phyloP scores from a whole-genome alignment of 129 eudicot species.

The Escallonia rubra region DNA sequence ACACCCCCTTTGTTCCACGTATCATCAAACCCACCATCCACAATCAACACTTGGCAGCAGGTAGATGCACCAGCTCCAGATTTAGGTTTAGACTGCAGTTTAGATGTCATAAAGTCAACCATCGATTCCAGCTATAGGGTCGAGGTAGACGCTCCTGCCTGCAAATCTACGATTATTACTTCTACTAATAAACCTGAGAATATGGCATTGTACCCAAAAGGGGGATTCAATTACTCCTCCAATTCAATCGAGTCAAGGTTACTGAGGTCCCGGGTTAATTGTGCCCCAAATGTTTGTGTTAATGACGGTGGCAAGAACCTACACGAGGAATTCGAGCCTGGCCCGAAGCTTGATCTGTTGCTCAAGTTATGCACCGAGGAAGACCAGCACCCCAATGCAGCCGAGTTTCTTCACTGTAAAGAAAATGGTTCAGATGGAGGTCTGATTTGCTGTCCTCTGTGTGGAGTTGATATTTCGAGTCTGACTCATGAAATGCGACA shows the following conservation, averaged over 20 bases:
- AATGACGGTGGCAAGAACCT: conserved; percentile 15
- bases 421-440: conserved; percentile 18
- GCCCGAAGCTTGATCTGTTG: conserved; percentile 56
- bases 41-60: no score
- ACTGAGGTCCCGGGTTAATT: conserved; percentile 20
- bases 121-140: conserved; percentile 11
- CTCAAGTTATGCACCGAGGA: conserved; percentile 58
- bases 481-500: conserved; percentile 55
- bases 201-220: conserved; percentile 9
- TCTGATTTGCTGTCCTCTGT: conserved; percentile 59
- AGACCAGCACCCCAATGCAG: conserved; percentile 10
- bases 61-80: conserved; percentile 6
- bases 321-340: conserved; percentile 44
- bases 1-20: no score
- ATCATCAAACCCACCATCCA: no score
- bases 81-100: conserved; percentile 17
- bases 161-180: no score
- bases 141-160: no score
- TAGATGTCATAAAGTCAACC: conserved; percentile 36
- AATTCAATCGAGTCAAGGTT: conserved; percentile 52
- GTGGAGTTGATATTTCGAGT: conserved; percentile 62
- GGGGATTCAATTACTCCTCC: conserved; percentile 15
- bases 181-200: not conserved
- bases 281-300: conserved; percentile 28
- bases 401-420: not conserved